A percentile compares a stretch with the other conserved stretches of the same genome.
Evolutionary conservation across 208 protist species (phyloP).

Genomic region (Leishmania mexicana): DNA sequence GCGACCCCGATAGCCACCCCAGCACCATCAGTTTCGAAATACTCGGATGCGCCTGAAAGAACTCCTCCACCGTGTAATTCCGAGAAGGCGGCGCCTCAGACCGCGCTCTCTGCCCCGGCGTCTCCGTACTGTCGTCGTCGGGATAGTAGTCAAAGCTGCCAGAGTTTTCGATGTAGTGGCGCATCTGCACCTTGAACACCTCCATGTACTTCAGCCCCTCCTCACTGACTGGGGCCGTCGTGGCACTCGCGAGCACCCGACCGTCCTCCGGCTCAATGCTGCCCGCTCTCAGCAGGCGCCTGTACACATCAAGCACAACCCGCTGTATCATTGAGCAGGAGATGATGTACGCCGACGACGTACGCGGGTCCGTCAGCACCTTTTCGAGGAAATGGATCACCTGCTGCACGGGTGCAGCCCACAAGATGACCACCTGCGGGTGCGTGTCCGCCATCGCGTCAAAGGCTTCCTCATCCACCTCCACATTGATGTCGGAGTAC

Average conservation of each 20-base stretch:
- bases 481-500: conserved; percentile 2
- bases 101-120: background rate
- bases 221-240: conserved; percentile 32
- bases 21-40: conserved; percentile 34
- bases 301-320: conserved; percentile 23
- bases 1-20: conserved; percentile 45
- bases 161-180: conserved; percentile 28
- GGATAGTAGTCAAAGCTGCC: conserved; percentile 1
- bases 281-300: conserved; percentile 2
- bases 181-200: conserved; percentile 43
- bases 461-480: conserved; percentile 30
- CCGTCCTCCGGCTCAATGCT: conserved; percentile 12
- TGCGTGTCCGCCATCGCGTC: conserved; percentile 39
- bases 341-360: conserved; percentile 33
- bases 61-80: background rate
- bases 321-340: conserved; percentile 24
- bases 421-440: conserved; percentile 55
- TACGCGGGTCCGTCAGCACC: conserved; percentile 34
- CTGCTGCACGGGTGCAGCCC: conserved; percentile 24
- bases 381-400: conserved; percentile 34
- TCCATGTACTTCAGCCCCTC: conserved; percentile 29
- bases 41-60: background rate
- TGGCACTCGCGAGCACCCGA: conserved; percentile 42
- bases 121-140: background rate
- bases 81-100: background rate